Conservation (phyloP, 176 grass and related monocot species). For the Oryza australiensis region DNA sequence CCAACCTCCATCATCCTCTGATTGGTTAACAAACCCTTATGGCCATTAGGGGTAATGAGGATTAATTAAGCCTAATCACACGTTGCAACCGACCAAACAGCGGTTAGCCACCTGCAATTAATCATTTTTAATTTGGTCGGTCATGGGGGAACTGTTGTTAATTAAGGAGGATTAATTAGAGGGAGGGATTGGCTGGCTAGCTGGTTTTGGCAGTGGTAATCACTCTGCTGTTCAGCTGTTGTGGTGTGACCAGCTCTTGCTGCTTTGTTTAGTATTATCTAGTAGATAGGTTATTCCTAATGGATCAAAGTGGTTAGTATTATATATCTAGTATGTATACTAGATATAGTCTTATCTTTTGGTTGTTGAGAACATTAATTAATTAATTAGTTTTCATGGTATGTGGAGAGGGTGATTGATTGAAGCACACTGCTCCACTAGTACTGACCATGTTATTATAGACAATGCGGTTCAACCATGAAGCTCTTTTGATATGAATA, state of each 20-base stretch:
- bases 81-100: background rate
- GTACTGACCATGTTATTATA: background rate
- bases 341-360: background rate
- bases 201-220: background rate
- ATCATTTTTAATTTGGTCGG: background rate
- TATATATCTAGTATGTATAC: too few species aligned
- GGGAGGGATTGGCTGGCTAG: background rate
- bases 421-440: background rate
- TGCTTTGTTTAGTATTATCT: background rate
- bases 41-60: background rate
- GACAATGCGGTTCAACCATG: background rate
- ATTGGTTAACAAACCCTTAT: background rate
- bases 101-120: constrained; percentile 13
- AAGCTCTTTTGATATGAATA: background rate
- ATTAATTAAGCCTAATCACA: background rate
- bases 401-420: background rate
- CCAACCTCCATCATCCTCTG: background rate
- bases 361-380: background rate
- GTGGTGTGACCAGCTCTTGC: background rate
- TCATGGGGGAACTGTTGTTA: background rate
- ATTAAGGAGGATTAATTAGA: background rate
- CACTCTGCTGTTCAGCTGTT: background rate
- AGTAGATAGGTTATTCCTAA: background rate
- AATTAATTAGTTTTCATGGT: background rate
- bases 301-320: background rate